These are phyloP conservation scores for Pigoraptor vietnamica DNA, from an alignment of 78 protist species.

Conservation along the genomic window DNA sequence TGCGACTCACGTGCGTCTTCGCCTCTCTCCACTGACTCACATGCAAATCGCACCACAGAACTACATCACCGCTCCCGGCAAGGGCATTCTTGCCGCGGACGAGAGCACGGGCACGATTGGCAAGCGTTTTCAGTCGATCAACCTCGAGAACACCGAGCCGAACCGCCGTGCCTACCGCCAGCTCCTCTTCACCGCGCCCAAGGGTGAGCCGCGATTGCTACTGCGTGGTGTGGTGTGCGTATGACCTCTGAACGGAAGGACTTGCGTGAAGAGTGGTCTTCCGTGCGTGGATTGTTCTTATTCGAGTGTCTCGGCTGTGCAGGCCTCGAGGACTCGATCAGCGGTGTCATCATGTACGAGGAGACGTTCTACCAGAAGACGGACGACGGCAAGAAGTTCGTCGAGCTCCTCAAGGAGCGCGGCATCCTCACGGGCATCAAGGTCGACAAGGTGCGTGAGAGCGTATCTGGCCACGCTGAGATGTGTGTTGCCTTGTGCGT, in stretches of 20 bases:
- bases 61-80: conserved; percentile 62
- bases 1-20: too few relatives aligned
- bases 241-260: too few relatives aligned
- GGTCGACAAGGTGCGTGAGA: conserved; percentile 77
- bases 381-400: conserved; percentile 68
- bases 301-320: not conserved
- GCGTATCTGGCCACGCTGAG: too few relatives aligned
- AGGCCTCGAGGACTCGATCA: conserved; percentile 59
- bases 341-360: conserved; percentile 86
- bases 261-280: not conserved
- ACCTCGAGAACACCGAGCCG: conserved; percentile 77
- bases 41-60: not conserved
- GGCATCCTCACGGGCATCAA: conserved; percentile 88
- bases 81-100: conserved; percentile 93
- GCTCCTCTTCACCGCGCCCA: conserved; percentile 64
- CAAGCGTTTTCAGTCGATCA: conserved; percentile 79
- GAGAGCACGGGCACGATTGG: conserved; percentile 85
- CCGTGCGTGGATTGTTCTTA: not conserved
- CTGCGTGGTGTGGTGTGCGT: not conserved
- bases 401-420: conserved; percentile 43
- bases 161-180: conserved; percentile 89
- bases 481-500: too few relatives aligned
- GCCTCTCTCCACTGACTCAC: not conserved
- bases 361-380: conserved; percentile 85
- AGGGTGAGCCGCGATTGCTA: not conserved